These are phyloP conservation scores for Physcomitrellopsis africana DNA, from an alignment of 225 moss, liverwort and hornwort genomes.

Conservation along the genomic window DNA sequence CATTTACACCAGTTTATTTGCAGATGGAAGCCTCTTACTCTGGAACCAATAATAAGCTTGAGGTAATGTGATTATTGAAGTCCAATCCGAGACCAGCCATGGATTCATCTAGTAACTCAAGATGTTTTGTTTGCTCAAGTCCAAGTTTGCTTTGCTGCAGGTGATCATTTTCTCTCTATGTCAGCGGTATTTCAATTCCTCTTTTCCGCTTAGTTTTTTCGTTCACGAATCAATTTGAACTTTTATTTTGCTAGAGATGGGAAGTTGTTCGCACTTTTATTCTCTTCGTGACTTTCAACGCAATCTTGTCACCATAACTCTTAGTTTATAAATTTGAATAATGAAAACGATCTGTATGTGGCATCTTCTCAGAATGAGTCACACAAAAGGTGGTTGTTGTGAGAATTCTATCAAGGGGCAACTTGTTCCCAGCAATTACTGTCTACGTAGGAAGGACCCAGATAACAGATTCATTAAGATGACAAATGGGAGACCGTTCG, in stretches of 20 bases:
- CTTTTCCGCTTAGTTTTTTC: too few relatives aligned
- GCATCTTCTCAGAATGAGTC: background rate
- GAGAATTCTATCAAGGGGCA: conserved; percentile 29
- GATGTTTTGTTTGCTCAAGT: background rate
- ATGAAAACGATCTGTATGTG: background rate
- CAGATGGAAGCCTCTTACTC: too few relatives aligned
- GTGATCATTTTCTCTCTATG: background rate
- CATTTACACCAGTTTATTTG: background rate
- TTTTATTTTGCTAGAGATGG: background rate
- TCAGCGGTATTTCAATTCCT: background rate
- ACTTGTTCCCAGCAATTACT: conserved; percentile 30
- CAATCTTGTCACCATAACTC: background rate
- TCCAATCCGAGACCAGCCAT: background rate
- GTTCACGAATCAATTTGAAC: too few relatives aligned
- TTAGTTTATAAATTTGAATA: background rate
- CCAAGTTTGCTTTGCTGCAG: background rate
- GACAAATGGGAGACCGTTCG: conserved; percentile 20
- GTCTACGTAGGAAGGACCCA: background rate
- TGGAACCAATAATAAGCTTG: background rate
- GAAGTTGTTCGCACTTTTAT: background rate
- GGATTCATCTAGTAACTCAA: background rate
- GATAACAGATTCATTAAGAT: conserved; percentile 27
- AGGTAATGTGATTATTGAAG: background rate
- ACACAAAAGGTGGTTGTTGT: too few relatives aligned
- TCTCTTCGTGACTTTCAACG: background rate